These are phyloP conservation scores for Pleoardoris graminearum DNA, from an alignment of 2,329 filamentous ascomycete species.

Conservation along the genomic window DNA sequence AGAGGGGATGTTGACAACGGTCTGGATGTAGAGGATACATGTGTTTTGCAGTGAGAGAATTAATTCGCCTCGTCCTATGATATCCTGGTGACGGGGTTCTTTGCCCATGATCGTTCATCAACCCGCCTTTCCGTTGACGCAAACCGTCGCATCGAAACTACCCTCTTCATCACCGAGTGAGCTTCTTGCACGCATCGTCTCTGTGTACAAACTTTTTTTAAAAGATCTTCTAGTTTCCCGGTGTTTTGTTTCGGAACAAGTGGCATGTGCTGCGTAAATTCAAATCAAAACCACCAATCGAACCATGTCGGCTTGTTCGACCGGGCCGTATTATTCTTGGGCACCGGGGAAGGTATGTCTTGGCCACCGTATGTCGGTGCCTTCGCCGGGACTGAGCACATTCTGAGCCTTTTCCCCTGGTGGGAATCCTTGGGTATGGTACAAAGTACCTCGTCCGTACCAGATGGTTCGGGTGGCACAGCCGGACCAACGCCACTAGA, in stretches of 20 bases:
- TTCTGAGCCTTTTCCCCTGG: too few relatives aligned
- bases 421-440: too few relatives aligned
- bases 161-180: too few relatives aligned
- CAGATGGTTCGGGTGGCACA: background rate
- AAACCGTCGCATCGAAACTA: too few relatives aligned
- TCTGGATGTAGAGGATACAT: slow-evolving; percentile 27
- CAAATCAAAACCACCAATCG: background rate
- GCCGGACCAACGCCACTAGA: background rate
- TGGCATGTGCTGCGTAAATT: background rate
- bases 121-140: too few relatives aligned
- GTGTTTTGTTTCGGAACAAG: background rate
- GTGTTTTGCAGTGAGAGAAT: slow-evolving; percentile 24
- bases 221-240: background rate
- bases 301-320: background rate
- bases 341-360: background rate
- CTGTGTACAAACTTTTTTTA: too few relatives aligned
- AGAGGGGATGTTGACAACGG: slow-evolving; percentile 1
- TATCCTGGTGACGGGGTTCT: too few relatives aligned
- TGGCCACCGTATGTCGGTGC: background rate
- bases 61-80: too few relatives aligned
- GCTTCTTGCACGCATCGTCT: too few relatives aligned
- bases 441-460: background rate
- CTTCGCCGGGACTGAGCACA: too few relatives aligned
- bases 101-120: too few relatives aligned
- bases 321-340: background rate